Evolutionary conservation across 202 grass and related monocot species (phyloP).

Genomic region (Miscanthus sacchariflorus): DNA sequence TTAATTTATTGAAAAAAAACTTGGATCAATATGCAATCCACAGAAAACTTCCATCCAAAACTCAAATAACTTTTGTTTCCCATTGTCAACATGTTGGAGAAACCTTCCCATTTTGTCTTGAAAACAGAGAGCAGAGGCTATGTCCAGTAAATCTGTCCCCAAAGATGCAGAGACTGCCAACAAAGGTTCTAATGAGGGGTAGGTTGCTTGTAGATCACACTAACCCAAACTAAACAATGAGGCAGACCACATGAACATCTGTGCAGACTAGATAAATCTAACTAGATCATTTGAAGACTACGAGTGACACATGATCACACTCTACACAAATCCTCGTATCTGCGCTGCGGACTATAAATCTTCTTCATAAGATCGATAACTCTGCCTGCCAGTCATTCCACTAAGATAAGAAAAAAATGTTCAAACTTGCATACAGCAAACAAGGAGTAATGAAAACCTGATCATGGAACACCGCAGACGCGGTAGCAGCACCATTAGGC

Average conservation of each 20-base stretch:
- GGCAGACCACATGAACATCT: neutral
- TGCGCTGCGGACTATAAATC: neutral
- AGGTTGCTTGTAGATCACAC: slow-evolving; percentile 23
- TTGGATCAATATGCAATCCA: slow-evolving; percentile 18
- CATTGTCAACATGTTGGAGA: slow-evolving; percentile 1
- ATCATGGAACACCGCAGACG: slow-evolving; percentile 58
- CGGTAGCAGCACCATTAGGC: slow-evolving; percentile 40
- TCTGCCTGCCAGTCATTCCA: neutral
- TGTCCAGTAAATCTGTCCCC: neutral
- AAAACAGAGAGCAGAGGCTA: neutral
- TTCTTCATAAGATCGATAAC: slow-evolving; percentile 11
- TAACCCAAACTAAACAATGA: slow-evolving; percentile 22
- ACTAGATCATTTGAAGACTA: slow-evolving; percentile 10
- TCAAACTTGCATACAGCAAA: slow-evolving; percentile 6
- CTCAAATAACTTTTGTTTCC: neutral
- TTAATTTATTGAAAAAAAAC: neutral
- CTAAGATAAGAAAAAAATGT: neutral
- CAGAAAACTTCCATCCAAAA: slow-evolving; percentile 2
- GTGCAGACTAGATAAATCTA: slow-evolving; percentile 20
- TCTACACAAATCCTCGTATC: neutral
- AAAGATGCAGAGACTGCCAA: slow-evolving; percentile 14
- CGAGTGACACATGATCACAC: slow-evolving; percentile 3
- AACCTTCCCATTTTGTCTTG: neutral
- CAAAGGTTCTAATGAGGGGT: neutral
- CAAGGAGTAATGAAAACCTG: slow-evolving; percentile 47